A percentile compares a stretch with the other conserved stretches of the same genome.
Evolutionary conservation across 2,329 filamentous ascomycete species (phyloP).

Genomic region (Penicillium griseofulvum): DNA sequence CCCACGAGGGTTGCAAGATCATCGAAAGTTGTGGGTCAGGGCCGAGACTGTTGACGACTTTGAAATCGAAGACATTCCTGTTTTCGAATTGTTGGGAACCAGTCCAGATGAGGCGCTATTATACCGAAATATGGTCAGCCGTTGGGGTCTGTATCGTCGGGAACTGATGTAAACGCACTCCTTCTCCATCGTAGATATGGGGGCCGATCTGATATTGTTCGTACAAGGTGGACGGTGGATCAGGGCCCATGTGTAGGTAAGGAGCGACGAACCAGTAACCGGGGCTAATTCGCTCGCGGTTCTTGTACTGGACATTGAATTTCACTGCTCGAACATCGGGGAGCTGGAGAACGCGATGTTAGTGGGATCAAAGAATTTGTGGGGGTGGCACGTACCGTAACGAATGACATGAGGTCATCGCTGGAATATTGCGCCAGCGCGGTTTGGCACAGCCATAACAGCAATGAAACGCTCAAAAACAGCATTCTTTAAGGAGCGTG

Average conservation of each 20-base stretch:
- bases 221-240: constrained; percentile 23
- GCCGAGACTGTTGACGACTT: constrained; percentile 42
- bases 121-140: not conserved
- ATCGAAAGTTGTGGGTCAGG: constrained; percentile 48
- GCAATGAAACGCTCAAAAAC: not conserved
- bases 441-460: constrained; percentile 10
- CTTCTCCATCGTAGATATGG: constrained; percentile 52
- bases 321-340: constrained; percentile 27
- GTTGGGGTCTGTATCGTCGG: not conserved
- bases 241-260: constrained; percentile 36
- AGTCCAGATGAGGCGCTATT: constrained; percentile 46
- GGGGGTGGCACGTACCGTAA: constrained; percentile 2
- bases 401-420: constrained; percentile 11
- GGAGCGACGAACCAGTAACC: constrained; percentile 52
- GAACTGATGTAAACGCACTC: constrained; percentile 28
- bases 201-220: constrained; percentile 47
- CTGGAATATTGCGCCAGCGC: constrained; percentile 7
- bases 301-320: constrained; percentile 27
- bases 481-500: constrained; percentile 9
- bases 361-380: not conserved
- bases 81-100: constrained; percentile 47
- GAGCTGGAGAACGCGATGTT: constrained; percentile 16
- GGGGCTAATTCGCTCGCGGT: constrained; percentile 33
- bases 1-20: constrained; percentile 35
- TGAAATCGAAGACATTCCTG: constrained; percentile 47